These are phyloP conservation scores for Rhynchosporium secalis DNA, from an alignment of 2,329 filamentous ascomycete genomes.

Conservation along the genomic window DNA sequence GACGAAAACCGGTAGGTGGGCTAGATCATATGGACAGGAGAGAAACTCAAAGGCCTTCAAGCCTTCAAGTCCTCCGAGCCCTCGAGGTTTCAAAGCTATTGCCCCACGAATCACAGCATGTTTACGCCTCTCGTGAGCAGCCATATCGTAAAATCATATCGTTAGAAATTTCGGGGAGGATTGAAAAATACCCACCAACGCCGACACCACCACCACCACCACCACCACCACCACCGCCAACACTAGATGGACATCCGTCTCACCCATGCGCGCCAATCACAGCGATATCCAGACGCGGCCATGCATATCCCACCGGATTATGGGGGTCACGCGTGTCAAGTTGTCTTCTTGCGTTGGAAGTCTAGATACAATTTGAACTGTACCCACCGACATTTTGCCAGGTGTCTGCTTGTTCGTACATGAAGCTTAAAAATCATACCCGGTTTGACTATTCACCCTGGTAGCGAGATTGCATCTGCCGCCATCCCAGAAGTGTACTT, in stretches of 20 bases:
- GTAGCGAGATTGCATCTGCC: too few relatives aligned
- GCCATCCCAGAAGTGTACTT: too few relatives aligned
- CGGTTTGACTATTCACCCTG: too few relatives aligned
- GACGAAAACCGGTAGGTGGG: slow-evolving; percentile 4
- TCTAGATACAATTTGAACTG: too few relatives aligned
- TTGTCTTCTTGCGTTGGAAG: not conserved
- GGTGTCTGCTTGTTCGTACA: too few relatives aligned
- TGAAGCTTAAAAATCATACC: too few relatives aligned
- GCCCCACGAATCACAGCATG: slow-evolving; percentile 13
- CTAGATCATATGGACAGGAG: not conserved
- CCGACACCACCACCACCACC: too few relatives aligned
- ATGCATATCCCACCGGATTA: not conserved
- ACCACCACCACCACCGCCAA: not conserved
- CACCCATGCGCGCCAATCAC: slow-evolving; percentile 7
- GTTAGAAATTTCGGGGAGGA: slow-evolving; percentile 2
- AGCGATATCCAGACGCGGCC: not conserved
- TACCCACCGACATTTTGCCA: too few relatives aligned
- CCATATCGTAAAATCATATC: not conserved
- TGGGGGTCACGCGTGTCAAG: not conserved
- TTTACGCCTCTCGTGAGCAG: not conserved
- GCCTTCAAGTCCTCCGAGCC: not conserved
- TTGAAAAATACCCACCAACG: not conserved
- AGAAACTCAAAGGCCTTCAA: not conserved
- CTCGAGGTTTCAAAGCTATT: not conserved
- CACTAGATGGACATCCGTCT: not conserved